Conservation (phyloP, 2,329 filamentous ascomycete genomes). For the Byssoonygena ceratinophila region DNA sequence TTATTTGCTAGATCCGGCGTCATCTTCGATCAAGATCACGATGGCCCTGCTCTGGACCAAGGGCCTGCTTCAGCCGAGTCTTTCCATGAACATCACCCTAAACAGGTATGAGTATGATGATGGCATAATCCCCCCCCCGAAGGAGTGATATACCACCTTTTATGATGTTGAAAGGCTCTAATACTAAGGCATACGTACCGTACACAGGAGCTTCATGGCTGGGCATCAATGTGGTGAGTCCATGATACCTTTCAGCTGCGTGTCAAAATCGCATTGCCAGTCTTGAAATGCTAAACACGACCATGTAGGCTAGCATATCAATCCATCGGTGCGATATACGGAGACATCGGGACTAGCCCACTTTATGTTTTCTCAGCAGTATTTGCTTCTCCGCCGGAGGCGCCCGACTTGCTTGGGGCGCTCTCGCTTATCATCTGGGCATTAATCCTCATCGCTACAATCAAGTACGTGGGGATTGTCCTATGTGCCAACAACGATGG, state of each 20-base stretch:
- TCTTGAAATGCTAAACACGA: not conserved
- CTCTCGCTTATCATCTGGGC: constrained; percentile 48
- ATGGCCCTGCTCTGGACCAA: not conserved
- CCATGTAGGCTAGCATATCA: constrained; percentile 42
- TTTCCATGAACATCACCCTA: constrained; percentile 8
- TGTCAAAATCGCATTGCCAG: not conserved
- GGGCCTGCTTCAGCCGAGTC: not conserved
- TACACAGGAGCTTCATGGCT: constrained; percentile 14
- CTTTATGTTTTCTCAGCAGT: constrained; percentile 49
- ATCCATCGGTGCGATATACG: constrained; percentile 48
- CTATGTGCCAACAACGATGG: constrained; percentile 47
- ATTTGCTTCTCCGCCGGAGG: constrained; percentile 37
- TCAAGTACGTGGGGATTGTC: constrained; percentile 48
- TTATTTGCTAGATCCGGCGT: constrained; percentile 1
- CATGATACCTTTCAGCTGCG: no score
- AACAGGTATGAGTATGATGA: constrained; percentile 5
- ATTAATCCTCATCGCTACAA: constrained; percentile 46
- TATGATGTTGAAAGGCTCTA: not conserved
- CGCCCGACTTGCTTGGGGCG: constrained; percentile 43
- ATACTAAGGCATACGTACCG: no score
- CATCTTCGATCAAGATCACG: constrained; percentile 6
- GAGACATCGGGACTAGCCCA: constrained; percentile 50
- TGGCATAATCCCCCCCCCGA: no score
- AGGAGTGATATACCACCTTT: no score
- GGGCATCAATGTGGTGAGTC: constrained; percentile 17